These are phyloP conservation scores for Auriculariales sp. DNA, from an alignment of 768 basidiomycete species.

Conservation along the genomic window DNA sequence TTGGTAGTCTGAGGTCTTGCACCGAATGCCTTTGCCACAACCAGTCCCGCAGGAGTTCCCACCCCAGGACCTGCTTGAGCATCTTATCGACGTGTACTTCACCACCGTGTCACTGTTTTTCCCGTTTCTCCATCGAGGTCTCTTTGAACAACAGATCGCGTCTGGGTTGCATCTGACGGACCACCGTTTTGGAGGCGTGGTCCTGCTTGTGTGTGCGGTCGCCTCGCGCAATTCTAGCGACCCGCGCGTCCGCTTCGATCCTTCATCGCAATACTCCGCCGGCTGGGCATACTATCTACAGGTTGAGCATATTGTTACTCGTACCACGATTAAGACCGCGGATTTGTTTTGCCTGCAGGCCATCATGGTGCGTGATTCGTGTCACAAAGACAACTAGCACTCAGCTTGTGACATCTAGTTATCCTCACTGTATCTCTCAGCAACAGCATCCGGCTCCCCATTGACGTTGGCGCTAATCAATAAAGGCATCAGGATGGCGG, in stretches of 20 bases:
- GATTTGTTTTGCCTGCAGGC: slow-evolving; percentile 59
- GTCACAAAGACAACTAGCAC: too few relatives aligned
- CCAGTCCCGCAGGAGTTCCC: slow-evolving; percentile 15
- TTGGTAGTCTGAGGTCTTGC: too few relatives aligned
- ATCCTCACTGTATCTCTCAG: slow-evolving; percentile 30
- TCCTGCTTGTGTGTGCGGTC: slow-evolving; percentile 59
- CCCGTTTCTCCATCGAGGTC: slow-evolving; percentile 60
- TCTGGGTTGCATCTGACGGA: slow-evolving; percentile 39
- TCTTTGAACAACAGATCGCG: slow-evolving; percentile 38
- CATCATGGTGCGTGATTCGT: slow-evolving; percentile 31
- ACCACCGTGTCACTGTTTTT: slow-evolving; percentile 32
- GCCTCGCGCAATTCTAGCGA: slow-evolving; percentile 46
- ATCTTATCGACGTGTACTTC: slow-evolving; percentile 56
- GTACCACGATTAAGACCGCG: slow-evolving; percentile 39
- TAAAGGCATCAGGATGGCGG: slow-evolving; percentile 48
- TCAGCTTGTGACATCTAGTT: too few relatives aligned
- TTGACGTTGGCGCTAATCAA: slow-evolving; percentile 50
- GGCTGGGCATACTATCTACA: slow-evolving; percentile 48
- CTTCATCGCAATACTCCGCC: slow-evolving; percentile 31
- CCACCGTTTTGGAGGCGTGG: slow-evolving; percentile 36
- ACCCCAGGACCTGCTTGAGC: slow-evolving; percentile 25
- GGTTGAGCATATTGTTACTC: slow-evolving; percentile 45
- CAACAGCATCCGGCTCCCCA: slow-evolving; percentile 46
- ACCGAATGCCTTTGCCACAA: too few relatives aligned
- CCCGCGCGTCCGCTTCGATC: slow-evolving; percentile 33